Evolutionary conservation across 306 rosid species (phyloP).

Genomic region (Castanea sativa): DNA sequence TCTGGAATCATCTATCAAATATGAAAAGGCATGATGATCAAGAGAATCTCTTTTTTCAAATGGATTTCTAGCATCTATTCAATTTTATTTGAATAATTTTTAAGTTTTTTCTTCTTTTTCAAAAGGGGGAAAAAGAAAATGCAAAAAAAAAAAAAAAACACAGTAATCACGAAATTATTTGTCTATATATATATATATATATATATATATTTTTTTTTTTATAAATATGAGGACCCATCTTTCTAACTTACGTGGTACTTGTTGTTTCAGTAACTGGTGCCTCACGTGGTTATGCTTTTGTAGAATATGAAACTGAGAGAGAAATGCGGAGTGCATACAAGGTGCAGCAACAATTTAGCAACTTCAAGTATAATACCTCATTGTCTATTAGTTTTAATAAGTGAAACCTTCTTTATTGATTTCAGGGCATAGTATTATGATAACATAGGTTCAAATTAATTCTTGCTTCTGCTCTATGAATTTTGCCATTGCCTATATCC

Average conservation of each 20-base stretch:
- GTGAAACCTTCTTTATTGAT: no score
- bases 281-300: conserved; percentile 89
- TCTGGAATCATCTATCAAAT: neutral
- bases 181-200: neutral
- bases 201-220: neutral
- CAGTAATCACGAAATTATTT: neutral
- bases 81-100: neutral
- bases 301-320: conserved; percentile 75
- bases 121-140: neutral
- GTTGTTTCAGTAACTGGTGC: conserved; percentile 81
- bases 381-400: neutral
- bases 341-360: conserved; percentile 37
- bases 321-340: conserved; percentile 80
- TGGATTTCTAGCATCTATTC: neutral
- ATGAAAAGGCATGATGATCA: neutral
- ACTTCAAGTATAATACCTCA: neutral
- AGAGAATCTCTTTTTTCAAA: neutral
- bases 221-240: neutral
- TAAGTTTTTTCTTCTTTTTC: neutral
- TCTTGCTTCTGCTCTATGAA: neutral
- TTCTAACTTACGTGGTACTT: neutral
- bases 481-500: neutral
- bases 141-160: neutral
- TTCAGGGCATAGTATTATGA: neutral
- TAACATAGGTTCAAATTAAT: neutral